phyloP scores from a whole-genome alignment of 2,329 filamentous ascomycete species.

The Madurella fahalii region DNA sequence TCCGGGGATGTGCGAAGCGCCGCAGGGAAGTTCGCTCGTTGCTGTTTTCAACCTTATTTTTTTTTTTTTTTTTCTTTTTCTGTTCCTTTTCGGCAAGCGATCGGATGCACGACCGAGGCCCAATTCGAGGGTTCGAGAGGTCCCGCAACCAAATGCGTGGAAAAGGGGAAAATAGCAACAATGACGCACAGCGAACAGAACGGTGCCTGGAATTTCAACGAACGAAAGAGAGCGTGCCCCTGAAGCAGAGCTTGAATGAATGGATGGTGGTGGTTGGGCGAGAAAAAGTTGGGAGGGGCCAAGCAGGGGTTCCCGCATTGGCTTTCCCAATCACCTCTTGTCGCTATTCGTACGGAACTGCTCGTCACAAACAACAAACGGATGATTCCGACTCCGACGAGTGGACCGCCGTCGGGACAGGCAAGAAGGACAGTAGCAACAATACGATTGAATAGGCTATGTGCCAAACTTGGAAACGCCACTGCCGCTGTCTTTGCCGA shows the following conservation, averaged over 20 bases:
- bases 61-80: too few relatives aligned
- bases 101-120: too few relatives aligned
- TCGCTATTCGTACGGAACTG: background rate
- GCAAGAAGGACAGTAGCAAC: too few relatives aligned
- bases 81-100: too few relatives aligned
- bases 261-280: background rate
- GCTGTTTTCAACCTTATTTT: background rate
- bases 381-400: too few relatives aligned
- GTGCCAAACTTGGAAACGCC: too few relatives aligned
- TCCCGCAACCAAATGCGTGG: background rate
- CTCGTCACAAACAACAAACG: background rate
- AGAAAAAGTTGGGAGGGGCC: background rate
- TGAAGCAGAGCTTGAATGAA: background rate
- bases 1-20: background rate
- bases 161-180: background rate
- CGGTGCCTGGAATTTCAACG: background rate
- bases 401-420: too few relatives aligned
- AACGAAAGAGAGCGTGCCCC: background rate
- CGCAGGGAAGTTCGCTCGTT: constrained; percentile 5
- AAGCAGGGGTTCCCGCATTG: background rate
- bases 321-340: background rate
- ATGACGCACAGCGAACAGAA: background rate
- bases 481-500: too few relatives aligned
- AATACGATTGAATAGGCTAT: too few relatives aligned
- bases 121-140: background rate